Percentiles rank a stretch among this genome's conserved stretches.
Conservation (phyloP, 2,329 filamentous ascomycete species). For the Juglanconis juglandina region DNA sequence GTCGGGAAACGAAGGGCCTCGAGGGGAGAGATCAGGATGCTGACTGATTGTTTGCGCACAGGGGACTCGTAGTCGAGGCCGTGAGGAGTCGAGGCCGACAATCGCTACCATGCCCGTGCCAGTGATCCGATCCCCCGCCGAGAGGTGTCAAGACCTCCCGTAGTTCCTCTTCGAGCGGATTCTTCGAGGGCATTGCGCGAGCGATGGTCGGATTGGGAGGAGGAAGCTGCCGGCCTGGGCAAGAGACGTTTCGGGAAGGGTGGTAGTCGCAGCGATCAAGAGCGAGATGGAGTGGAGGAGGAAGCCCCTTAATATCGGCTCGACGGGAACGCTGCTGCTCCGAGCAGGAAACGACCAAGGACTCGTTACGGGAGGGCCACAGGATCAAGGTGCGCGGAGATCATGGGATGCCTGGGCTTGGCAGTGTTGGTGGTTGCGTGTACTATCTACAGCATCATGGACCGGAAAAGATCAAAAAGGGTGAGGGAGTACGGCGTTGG, state of each 20-base stretch:
- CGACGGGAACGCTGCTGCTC: not conserved
- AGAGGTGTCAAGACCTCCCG: too few relatives aligned
- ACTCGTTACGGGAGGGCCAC: not conserved
- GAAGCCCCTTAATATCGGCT: not conserved
- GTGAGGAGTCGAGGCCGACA: not conserved
- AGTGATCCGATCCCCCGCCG: too few relatives aligned
- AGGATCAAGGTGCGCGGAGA: not conserved
- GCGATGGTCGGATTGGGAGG: too few relatives aligned
- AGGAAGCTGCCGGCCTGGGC: too few relatives aligned
- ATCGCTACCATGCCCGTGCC: too few relatives aligned
- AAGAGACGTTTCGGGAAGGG: too few relatives aligned
- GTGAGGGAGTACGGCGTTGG: not conserved
- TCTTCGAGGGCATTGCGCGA: too few relatives aligned
- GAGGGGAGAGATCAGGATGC: not conserved
- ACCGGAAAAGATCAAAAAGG: not conserved
- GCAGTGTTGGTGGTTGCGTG: not conserved
- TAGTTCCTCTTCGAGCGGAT: too few relatives aligned
- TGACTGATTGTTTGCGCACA: not conserved
- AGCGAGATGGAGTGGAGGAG: not conserved
- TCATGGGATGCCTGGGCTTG: not conserved
- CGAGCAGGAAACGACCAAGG: not conserved
- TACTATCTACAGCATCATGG: not conserved
- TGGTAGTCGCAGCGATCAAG: not conserved
- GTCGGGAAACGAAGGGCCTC: not conserved
- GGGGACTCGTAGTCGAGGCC: slow-evolving; percentile 1